These are phyloP conservation scores for Pseudophaeomoniella oleicola DNA, from an alignment of 2,329 filamentous ascomycete genomes.

Conservation along the genomic window DNA sequence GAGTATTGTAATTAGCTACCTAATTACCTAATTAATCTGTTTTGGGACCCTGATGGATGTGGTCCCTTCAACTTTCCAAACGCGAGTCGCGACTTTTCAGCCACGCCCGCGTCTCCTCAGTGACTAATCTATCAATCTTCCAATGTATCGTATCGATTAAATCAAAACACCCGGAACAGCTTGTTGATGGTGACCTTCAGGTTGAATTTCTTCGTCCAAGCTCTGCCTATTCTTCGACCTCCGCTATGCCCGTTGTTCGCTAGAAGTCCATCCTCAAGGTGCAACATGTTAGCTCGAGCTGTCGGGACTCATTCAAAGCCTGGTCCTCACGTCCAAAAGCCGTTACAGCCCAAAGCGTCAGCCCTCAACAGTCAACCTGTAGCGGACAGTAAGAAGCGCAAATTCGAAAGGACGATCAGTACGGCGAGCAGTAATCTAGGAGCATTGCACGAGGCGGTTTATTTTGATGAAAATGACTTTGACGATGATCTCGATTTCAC, in stretches of 20 bases:
- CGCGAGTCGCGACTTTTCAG: too few species aligned
- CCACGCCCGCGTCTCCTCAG: too few species aligned
- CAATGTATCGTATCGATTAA: too few species aligned
- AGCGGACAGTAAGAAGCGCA: constrained; percentile 7
- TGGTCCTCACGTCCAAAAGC: background rate
- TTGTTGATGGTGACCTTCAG: background rate
- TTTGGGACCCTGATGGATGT: too few species aligned
- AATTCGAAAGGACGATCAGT: constrained; percentile 12
- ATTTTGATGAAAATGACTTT: constrained; percentile 69
- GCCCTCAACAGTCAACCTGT: background rate
- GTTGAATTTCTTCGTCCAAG: background rate
- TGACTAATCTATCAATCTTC: too few species aligned
- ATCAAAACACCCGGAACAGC: too few species aligned
- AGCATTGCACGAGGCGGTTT: constrained; percentile 35
- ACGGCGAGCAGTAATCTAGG: constrained; percentile 15
- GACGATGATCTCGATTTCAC: constrained; percentile 68
- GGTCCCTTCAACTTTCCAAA: too few species aligned
- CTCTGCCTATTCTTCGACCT: background rate
- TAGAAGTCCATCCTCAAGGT: background rate
- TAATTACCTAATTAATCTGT: too few species aligned
- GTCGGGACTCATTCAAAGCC: background rate
- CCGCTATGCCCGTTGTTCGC: background rate
- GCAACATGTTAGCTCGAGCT: constrained; percentile 1
- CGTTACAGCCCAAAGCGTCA: constrained; percentile 1
- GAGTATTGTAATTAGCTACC: too few species aligned